Conservation (phyloP, 257 asterid species). For the Solanum sitiens region DNA sequence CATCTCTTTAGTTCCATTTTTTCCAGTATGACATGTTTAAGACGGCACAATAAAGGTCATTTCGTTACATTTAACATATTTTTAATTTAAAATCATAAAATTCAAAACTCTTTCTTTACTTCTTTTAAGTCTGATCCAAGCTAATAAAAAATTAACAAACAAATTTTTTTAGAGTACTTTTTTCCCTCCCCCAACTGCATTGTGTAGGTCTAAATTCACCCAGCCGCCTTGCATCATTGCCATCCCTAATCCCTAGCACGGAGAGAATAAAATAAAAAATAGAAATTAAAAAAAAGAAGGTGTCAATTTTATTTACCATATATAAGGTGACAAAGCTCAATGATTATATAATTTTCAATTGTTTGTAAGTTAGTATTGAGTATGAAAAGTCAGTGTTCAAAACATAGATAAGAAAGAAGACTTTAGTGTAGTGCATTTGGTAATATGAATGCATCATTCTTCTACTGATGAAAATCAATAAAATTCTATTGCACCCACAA, state of each 20-base stretch:
- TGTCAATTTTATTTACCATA: not conserved
- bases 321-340: not conserved
- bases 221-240: not conserved
- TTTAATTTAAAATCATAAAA: not conserved
- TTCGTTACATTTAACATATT: not conserved
- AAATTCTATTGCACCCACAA: not conserved
- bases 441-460: not conserved
- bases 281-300: not conserved
- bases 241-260: too few relatives aligned
- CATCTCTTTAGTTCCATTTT: too few relatives aligned
- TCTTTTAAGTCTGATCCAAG: not conserved
- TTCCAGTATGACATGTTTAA: too few relatives aligned
- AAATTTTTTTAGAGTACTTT: rapidly evolving
- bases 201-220: not conserved
- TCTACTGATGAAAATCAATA: not conserved
- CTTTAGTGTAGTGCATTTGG: not conserved
- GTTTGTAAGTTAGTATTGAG: not conserved
- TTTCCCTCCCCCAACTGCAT: not conserved
- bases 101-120: not conserved
- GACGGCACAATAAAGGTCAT: not conserved
- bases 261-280: not conserved
- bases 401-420: not conserved
- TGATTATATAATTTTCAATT: not conserved
- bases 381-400: not conserved
- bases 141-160: not conserved